phyloP scores from a whole-genome alignment of 1,284 basidiomycete species.

The Apiotrichum brassicae region DNA sequence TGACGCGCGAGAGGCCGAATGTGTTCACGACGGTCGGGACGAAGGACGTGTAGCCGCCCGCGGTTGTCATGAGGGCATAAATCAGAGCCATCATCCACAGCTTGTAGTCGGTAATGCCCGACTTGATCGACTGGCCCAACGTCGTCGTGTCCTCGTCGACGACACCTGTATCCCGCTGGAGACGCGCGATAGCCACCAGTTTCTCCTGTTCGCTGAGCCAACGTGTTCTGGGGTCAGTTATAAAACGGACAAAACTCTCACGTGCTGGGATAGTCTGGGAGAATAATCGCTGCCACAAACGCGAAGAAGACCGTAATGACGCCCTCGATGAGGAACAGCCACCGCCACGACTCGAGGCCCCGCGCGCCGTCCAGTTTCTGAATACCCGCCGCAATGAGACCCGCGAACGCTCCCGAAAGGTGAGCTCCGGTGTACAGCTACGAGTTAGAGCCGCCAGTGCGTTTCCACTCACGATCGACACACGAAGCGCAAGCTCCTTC shows the following conservation, averaged over 20 bases:
- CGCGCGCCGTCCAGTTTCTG: conserved; percentile 15
- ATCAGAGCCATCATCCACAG: conserved; percentile 18
- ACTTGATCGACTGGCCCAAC: conserved; percentile 3
- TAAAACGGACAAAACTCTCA: not conserved
- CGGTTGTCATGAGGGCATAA: conserved; percentile 19
- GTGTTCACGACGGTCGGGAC: conserved; percentile 28
- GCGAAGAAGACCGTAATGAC: conserved; percentile 12
- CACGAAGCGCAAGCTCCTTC: conserved; percentile 15
- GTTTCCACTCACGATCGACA: not conserved
- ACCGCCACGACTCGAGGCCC: conserved; percentile 16
- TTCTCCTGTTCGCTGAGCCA: conserved; percentile 19
- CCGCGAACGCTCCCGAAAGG: conserved; percentile 29
- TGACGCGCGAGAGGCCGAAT: conserved; percentile 27
- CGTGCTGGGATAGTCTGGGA: conserved; percentile 18
- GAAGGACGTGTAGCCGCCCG: conserved; percentile 28
- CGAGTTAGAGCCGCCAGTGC: not conserved
- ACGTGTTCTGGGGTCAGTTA: conserved; percentile 3
- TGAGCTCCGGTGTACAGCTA: conserved; percentile 24
- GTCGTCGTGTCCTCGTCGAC: conserved; percentile 11
- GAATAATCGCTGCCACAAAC: conserved; percentile 8
- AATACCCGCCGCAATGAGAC: conserved; percentile 29
- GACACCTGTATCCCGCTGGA: conserved; percentile 15
- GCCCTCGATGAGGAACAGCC: conserved; percentile 24
- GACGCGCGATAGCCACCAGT: conserved; percentile 11
- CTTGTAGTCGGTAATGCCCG: conserved; percentile 14